These are phyloP conservation scores for Mycena haematopus DNA, from an alignment of 768 basidiomycete genomes.

Conservation along the genomic window DNA sequence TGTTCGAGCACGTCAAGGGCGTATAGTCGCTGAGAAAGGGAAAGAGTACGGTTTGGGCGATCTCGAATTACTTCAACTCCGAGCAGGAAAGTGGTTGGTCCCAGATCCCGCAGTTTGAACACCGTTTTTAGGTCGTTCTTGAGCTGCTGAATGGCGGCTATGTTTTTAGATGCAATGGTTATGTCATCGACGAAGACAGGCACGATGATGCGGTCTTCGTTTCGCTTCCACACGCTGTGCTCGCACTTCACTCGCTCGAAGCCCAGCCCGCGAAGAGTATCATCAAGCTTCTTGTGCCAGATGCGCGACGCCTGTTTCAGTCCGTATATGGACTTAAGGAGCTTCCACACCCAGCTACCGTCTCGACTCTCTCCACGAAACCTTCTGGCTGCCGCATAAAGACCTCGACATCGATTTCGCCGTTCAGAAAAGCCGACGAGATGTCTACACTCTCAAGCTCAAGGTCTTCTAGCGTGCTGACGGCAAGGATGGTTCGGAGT, in stretches of 20 bases:
- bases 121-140: conserved; percentile 33
- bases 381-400: conserved; percentile 43
- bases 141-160: conserved; percentile 12
- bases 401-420: conserved; percentile 37
- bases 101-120: conserved; percentile 41
- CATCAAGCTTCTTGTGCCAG: conserved; percentile 37
- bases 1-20: neutral
- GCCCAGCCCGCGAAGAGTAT: conserved; percentile 24
- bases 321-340: conserved; percentile 41
- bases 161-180: conserved; percentile 5
- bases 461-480: conserved; percentile 38
- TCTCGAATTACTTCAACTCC: conserved; percentile 39
- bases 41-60: conserved; percentile 35
- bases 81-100: conserved; percentile 37
- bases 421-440: conserved; percentile 38
- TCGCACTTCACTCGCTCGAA: conserved; percentile 19
- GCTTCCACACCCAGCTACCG: conserved; percentile 28
- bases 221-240: conserved; percentile 27
- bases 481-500: conserved; percentile 31
- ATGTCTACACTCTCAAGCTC: conserved; percentile 37
- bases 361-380: conserved; percentile 28
- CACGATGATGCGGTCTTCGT: conserved; percentile 32
- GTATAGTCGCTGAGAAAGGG: conserved; percentile 6
- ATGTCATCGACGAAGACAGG: conserved; percentile 41
- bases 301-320: conserved; percentile 39